phyloP scores from a whole-genome alignment of 768 basidiomycete genomes.

The Phylloporus sp. region DNA sequence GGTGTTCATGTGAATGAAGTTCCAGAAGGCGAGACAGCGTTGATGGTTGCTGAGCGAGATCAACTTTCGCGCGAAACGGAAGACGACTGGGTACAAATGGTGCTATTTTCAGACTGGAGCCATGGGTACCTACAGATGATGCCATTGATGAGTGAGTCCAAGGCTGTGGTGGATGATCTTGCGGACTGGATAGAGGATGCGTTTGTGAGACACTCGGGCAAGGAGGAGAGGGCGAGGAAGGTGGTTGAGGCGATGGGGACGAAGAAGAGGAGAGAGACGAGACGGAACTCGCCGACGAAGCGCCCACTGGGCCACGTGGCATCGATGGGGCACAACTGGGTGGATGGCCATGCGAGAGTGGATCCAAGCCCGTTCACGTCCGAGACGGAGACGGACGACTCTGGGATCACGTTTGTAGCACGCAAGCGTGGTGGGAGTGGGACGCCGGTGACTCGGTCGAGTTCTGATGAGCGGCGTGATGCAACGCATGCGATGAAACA shows the following conservation, averaged over 20 bases:
- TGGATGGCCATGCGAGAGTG: constrained; percentile 7
- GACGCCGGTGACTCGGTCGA: constrained; percentile 21
- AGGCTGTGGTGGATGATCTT: constrained; percentile 71
- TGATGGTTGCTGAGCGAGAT: constrained; percentile 57
- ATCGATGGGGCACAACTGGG: background rate
- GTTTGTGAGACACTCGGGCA: constrained; percentile 43
- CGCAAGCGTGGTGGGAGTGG: constrained; percentile 41
- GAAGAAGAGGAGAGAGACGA: constrained; percentile 27
- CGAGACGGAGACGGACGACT: constrained; percentile 67
- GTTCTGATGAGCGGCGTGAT: constrained; percentile 19
- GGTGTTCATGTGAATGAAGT: constrained; percentile 28
- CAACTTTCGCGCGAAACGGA: constrained; percentile 68
- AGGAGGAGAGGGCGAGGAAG: constrained; percentile 23
- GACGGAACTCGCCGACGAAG: constrained; percentile 25
- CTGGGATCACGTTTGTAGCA: constrained; percentile 68
- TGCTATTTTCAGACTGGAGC: constrained; percentile 94
- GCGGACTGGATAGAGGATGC: constrained; percentile 89
- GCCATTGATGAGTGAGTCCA: constrained; percentile 76
- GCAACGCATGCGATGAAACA: constrained; percentile 18
- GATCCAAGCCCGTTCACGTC: constrained; percentile 35
- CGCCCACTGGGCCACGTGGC: constrained; percentile 2
- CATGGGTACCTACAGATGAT: constrained; percentile 98
- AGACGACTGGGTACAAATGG: constrained; percentile 92
- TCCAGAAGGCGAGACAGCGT: constrained; percentile 32
- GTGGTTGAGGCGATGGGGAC: constrained; percentile 15